A percentile compares a stretch with the other conserved stretches of the same genome.
phyloP scores from a whole-genome alignment of 495 filamentous ascomycete species.

The Penicillium turbatum region DNA sequence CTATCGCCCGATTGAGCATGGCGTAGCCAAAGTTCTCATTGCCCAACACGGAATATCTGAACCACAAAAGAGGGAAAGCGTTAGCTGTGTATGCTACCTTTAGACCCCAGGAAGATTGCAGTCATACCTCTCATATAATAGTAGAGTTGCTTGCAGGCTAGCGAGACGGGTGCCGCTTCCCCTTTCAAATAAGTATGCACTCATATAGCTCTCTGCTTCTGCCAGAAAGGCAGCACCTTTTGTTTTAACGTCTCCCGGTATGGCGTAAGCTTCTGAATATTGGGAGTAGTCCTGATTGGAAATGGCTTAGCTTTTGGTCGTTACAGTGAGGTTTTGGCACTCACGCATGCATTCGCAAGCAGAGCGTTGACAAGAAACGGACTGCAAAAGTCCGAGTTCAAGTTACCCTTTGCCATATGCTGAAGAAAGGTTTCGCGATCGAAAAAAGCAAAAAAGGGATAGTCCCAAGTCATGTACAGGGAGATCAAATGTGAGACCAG shows the following conservation, averaged over 20 bases:
- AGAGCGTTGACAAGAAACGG: conserved; percentile 45
- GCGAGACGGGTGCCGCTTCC: conserved; percentile 21
- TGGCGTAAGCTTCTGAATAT: conserved; percentile 25
- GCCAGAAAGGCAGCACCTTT: conserved; percentile 30
- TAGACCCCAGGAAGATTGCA: not conserved
- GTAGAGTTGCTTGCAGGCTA: conserved; percentile 27
- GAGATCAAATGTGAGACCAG: conserved; percentile 40
- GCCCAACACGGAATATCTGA: conserved; percentile 30
- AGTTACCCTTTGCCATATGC: conserved; percentile 28
- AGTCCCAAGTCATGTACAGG: conserved; percentile 41
- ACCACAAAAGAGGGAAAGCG: not conserved
- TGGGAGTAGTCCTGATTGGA: conserved; percentile 25
- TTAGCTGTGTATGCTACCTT: not conserved
- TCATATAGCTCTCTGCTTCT: conserved; percentile 27
- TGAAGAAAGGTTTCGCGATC: conserved; percentile 34
- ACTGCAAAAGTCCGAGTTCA: conserved; percentile 37
- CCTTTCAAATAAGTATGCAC: conserved; percentile 17
- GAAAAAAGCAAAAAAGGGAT: conserved; percentile 38
- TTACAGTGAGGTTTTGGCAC: not conserved
- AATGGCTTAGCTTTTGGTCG: not conserved
- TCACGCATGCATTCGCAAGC: conserved; percentile 36
- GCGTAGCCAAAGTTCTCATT: conserved; percentile 28
- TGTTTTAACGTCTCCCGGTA: conserved; percentile 27
- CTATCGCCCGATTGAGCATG: conserved; percentile 29
- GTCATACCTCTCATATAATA: conserved; percentile 31